Base-by-base conservation (phyloP, 2,329 filamentous ascomycete genomes). In the Nigrospora sphaerica region DNA sequence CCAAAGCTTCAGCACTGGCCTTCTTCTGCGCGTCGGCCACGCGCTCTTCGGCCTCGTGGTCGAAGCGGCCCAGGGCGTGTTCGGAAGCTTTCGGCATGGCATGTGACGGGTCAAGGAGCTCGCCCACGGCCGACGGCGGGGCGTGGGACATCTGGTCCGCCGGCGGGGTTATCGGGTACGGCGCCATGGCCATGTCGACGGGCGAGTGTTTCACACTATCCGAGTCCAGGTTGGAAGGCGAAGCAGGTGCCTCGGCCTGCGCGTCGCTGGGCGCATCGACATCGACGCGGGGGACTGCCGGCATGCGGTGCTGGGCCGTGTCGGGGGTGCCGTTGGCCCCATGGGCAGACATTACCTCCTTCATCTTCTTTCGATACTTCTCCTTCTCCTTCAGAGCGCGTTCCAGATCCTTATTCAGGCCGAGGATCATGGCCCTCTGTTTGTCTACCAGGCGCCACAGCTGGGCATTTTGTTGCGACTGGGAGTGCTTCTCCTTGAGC, bases 361-460 rank as follows among this genome's bases (percentile, higher is more conserved):
- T 95, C 38, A 95, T 64, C 66, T 93, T 95, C 65, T 85, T 91
- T 57, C 88, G 83, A 62, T 97, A 97, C 57, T 86, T 85, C 54
- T 97, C 92, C 67, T 96, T 96, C 56, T 97, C 93, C 62, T 95
- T 95, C 53, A 95, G 67, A 1, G 91, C 83, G 44, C 88, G 81
- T 65, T 97, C 92, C 12, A 98, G 72, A 62, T 98, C 93, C 64
- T 93, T 95, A 61, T 97, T 96, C 52, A 98, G 74, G 9, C 91
- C 92, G 17, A 95, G 68, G 46, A 98, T 90, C 83, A 98, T 91
- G 14, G 89, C 83, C 51, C 92, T 79, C 66, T 98, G 93, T 70
- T 98, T 97, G 64, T 97, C 92, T 42, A 98, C 90, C 40, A 98
- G 71, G 43, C 90, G 85, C 93, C 93, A 98, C 58, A 98, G 70